Evolutionary conservation across 805 yeast genomes (phyloP).

Genomic region (Dipodascus albidus): DNA sequence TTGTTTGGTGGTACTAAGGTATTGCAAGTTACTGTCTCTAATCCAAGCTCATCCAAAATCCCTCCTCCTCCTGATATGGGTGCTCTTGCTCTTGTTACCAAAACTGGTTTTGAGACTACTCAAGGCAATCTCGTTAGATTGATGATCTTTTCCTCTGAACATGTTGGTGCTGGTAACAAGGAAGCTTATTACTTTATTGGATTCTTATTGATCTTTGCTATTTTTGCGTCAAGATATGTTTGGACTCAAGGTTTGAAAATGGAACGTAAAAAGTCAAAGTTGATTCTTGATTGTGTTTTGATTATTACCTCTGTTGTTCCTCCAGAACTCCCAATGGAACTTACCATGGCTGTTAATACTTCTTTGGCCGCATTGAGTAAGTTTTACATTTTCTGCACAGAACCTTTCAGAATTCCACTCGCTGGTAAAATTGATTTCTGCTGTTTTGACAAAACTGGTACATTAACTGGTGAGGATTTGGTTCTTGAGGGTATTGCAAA

Average conservation of each 20-base stretch:
- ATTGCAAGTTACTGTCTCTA: slow-evolving; percentile 75
- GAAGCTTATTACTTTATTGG: slow-evolving; percentile 90
- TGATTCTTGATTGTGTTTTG: slow-evolving; percentile 88
- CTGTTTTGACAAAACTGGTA: slow-evolving; percentile 97
- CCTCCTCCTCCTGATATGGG: slow-evolving; percentile 82
- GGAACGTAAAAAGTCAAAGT: slow-evolving; percentile 91
- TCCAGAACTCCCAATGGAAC: slow-evolving; percentile 97
- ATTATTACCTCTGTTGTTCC: slow-evolving; percentile 97
- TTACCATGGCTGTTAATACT: slow-evolving; percentile 94
- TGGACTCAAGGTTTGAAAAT: slow-evolving; percentile 95
- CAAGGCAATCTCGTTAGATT: slow-evolving; percentile 96
- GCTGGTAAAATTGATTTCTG: slow-evolving; percentile 98
- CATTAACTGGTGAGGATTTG: slow-evolving; percentile 92
- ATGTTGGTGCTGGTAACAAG: slow-evolving; percentile 89
- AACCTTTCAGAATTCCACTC: slow-evolving; percentile 94
- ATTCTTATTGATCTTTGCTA: slow-evolving; percentile 80
- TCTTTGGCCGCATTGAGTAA: slow-evolving; percentile 83
- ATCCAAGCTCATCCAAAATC: slow-evolving; percentile 25
- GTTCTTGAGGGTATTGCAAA: slow-evolving; percentile 96
- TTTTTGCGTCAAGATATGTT: slow-evolving; percentile 94
- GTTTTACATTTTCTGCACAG: slow-evolving; percentile 88
- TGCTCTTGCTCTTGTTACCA: slow-evolving; percentile 78
- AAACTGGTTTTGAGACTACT: slow-evolving; percentile 97
- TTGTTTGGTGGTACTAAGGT: slow-evolving; percentile 96
- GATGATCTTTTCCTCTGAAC: slow-evolving; percentile 94